Evolutionary conservation across 768 basidiomycete genomes (phyloP).

Genomic region (Russula earlei): DNA sequence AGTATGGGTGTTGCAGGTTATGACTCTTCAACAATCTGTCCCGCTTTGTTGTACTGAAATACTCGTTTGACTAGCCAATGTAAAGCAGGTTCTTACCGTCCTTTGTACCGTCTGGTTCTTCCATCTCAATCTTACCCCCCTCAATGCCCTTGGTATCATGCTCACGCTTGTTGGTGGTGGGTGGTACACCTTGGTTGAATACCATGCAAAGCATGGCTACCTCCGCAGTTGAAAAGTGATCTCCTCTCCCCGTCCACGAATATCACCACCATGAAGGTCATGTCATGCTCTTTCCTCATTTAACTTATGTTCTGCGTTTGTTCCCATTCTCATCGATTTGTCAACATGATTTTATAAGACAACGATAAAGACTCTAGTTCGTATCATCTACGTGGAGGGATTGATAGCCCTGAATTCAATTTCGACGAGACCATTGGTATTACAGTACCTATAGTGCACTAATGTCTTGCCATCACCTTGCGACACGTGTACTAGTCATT

Average conservation of each 20-base stretch:
- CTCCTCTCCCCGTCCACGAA: neutral
- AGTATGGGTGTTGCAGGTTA: conserved; percentile 86
- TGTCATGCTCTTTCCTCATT: neutral
- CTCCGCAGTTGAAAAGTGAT: neutral
- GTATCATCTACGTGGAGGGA: neutral
- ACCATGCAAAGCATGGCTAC: conserved; percentile 18
- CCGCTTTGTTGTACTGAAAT: neutral
- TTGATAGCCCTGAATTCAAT: neutral
- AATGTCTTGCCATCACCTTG: too few relatives aligned
- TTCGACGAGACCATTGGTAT: neutral
- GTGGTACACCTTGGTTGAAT: conserved; percentile 65
- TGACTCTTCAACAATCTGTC: conserved; percentile 22
- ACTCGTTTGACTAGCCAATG: conserved; percentile 49
- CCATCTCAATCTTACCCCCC: conserved; percentile 65
- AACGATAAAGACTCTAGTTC: neutral
- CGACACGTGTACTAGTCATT: neutral
- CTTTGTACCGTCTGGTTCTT: conserved; percentile 79
- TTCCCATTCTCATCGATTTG: neutral
- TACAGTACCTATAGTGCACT: neutral
- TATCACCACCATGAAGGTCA: neutral
- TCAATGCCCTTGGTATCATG: conserved; percentile 75
- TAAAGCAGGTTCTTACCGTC: conserved; percentile 90
- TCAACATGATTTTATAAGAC: neutral
- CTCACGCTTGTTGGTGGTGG: conserved; percentile 83
- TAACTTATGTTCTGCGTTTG: neutral